Conservation (phyloP, 768 basidiomycete species). For the Tulasnella sp. region DNA sequence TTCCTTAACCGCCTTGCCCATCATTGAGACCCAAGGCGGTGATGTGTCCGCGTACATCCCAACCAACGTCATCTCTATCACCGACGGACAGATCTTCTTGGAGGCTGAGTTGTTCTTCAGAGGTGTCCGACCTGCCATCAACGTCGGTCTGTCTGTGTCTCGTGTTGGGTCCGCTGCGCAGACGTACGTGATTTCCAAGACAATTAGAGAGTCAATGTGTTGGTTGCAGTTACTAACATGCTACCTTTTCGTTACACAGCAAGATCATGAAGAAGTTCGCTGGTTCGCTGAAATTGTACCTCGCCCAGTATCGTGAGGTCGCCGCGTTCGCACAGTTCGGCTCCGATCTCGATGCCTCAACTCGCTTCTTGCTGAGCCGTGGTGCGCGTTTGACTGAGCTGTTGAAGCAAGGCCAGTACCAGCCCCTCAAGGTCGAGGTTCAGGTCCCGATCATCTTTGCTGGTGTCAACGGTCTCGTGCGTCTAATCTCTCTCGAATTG, state of each 20-base stretch:
- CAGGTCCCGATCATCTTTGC: slow-evolving; percentile 99
- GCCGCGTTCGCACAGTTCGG: slow-evolving; percentile 99
- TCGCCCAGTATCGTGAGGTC: slow-evolving; percentile 99
- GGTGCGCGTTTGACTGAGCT: slow-evolving; percentile 98
- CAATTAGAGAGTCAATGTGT: neutral
- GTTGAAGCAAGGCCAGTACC: slow-evolving; percentile 97
- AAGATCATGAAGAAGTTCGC: slow-evolving; percentile 99
- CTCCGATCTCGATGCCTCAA: slow-evolving; percentile 99
- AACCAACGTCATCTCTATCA: slow-evolving; percentile 97
- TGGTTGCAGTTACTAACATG: too few relatives aligned
- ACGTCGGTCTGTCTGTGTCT: slow-evolving; percentile 99
- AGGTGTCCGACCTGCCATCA: slow-evolving; percentile 98
- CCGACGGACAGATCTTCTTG: slow-evolving; percentile 99
- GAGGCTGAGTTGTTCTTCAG: slow-evolving; percentile 99
- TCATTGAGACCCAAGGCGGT: slow-evolving; percentile 99
- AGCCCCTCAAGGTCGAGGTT: slow-evolving; percentile 86
- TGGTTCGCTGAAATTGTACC: slow-evolving; percentile 98
- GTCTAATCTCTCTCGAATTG: slow-evolving; percentile 25
- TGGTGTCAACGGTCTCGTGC: slow-evolving; percentile 95
- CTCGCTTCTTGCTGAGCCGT: slow-evolving; percentile 94
- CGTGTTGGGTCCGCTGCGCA: slow-evolving; percentile 99
- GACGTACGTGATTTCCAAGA: slow-evolving; percentile 69
- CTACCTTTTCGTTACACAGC: slow-evolving; percentile 30
- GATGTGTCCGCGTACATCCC: slow-evolving; percentile 99
- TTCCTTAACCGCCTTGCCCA: slow-evolving; percentile 95